phyloP scores from a whole-genome alignment of 805 yeast genomes.

The Candida germanica region DNA sequence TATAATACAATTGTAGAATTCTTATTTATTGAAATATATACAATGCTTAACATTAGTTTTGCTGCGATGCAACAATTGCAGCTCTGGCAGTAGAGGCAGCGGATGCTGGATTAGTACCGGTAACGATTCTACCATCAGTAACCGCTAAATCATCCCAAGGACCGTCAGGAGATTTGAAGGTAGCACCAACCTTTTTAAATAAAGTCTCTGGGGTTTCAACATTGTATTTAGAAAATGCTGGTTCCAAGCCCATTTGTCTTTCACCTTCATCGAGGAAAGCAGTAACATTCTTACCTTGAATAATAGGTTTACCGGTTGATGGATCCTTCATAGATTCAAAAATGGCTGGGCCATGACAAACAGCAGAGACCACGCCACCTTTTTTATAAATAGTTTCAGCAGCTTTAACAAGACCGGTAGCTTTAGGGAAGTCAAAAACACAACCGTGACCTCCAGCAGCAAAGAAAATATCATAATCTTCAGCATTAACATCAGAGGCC shows the following conservation, averaged over 20 bases:
- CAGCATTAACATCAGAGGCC: conserved; percentile 46
- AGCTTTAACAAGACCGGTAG: conserved; percentile 42
- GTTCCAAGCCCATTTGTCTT: conserved; percentile 20
- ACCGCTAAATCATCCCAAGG: conserved; percentile 52
- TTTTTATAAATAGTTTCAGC: conserved; percentile 46
- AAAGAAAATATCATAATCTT: conserved; percentile 51
- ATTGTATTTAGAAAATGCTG: conserved; percentile 19
- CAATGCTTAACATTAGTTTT: no score
- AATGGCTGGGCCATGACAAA: conserved; percentile 67
- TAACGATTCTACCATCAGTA: conserved; percentile 55
- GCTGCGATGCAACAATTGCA: conserved; percentile 3
- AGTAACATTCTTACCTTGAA: conserved; percentile 53
- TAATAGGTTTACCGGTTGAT: conserved; percentile 40
- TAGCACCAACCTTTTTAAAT: conserved; percentile 40
- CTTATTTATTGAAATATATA: no score
- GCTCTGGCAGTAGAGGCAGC: conserved; percentile 46
- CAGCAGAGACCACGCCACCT: conserved; percentile 60
- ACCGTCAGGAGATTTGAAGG: conserved; percentile 43
- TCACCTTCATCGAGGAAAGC: conserved; percentile 63
- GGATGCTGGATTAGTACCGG: conserved; percentile 66
- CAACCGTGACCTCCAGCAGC: conserved; percentile 71
- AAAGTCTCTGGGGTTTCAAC: conserved; percentile 37
- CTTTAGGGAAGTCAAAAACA: conserved; percentile 54
- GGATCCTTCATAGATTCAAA: conserved; percentile 47
- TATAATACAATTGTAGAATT: background rate